Evolutionary conservation across 2,329 filamentous ascomycete genomes (phyloP), one percentile per base, ranked within the genome.

Genomic region (Chrysosporium queenslandicum): DNA sequence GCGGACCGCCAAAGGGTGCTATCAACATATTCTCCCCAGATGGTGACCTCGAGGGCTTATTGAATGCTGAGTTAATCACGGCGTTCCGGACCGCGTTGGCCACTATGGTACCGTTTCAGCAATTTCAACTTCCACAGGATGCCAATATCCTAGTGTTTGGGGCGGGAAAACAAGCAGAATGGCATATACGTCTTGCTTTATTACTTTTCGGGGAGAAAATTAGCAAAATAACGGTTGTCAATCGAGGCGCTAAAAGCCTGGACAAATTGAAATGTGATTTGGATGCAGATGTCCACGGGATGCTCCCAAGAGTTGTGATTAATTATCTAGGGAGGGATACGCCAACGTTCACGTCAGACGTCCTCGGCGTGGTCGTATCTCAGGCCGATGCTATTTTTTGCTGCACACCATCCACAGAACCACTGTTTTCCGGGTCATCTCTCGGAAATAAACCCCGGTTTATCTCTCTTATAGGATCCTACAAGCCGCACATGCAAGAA

Each of bases 81-180:
- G 86, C 85, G 2, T 92, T 91, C 67, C 81, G 87, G 55, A 92
- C 87, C 0, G 85, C 86, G 0, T 73, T 91, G 9, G 81, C 81
- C 1, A 85, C 83, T 3, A 79, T 83, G 50, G 81, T 83, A 23
- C 74, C 88, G 0, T 74, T 88, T 30, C 67, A 70, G 18, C 78
- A 77, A 34, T 68, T 62, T 52, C 48, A 48, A 0, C 53, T 59
- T 6, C 50, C 66, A 2, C 43, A 49, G 4, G 64, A 63, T 27
- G 62, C 61, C n/a, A 64, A 66, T 1, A 58, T 76, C 1, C 59
- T 77, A 8, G 68, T 77, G 1, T 74, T 77, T 54, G 74, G 74
- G 7, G 71, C 74, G 0, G 74, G 74, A 0, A 69, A 71, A 40
- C 74, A 77, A 57, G 74, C 73, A 0, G 66, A 74, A 52, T 77